A percentile compares a stretch with the other conserved stretches of the same genome.
Conservation (phyloP, 805 yeast genomes). For the Starmerella gropengiesseri region DNA sequence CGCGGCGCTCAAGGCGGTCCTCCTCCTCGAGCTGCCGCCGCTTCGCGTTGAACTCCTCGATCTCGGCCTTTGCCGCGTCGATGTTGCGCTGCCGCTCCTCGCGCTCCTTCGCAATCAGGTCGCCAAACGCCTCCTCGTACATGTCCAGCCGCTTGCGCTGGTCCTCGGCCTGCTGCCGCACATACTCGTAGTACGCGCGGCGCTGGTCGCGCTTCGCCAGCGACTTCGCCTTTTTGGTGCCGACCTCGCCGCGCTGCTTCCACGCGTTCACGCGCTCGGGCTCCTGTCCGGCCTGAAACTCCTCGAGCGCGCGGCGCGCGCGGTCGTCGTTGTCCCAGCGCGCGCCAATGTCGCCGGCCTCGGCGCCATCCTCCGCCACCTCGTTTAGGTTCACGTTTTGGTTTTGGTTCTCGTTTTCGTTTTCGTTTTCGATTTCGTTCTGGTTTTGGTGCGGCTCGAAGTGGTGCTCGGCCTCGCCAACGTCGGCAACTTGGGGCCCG, state of each 20-base stretch:
- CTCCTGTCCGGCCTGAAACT: constrained; percentile 15
- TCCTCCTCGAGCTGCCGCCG: constrained; percentile 21
- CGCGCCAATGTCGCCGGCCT: constrained; percentile 11
- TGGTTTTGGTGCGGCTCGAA: background rate
- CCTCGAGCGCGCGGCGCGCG: constrained; percentile 20
- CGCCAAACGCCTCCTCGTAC: constrained; percentile 27
- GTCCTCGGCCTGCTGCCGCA: constrained; percentile 27
- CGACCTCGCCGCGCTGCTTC: constrained; percentile 26
- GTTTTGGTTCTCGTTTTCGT: background rate
- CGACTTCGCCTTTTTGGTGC: constrained; percentile 30
- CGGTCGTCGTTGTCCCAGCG: constrained; percentile 18
- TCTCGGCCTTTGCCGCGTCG: constrained; percentile 19
- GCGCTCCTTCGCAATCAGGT: constrained; percentile 27
- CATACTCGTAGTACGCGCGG: constrained; percentile 29
- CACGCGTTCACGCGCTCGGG: constrained; percentile 20
- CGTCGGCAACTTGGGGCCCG: constrained; percentile 2
- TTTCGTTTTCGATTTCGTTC: background rate
- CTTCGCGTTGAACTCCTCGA: constrained; percentile 20
- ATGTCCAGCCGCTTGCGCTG: constrained; percentile 20
- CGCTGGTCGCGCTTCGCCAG: constrained; percentile 28
- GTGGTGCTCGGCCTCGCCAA: constrained; percentile 10
- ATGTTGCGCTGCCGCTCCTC: constrained; percentile 22
- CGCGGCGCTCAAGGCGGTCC: constrained; percentile 14
- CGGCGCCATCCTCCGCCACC: background rate
- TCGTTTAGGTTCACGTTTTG: background rate